Percentiles rank a stretch among this genome's conserved stretches.
phyloP scores from a whole-genome alignment of 1,284 basidiomycete genomes.

The Leccinum pachyderme region DNA sequence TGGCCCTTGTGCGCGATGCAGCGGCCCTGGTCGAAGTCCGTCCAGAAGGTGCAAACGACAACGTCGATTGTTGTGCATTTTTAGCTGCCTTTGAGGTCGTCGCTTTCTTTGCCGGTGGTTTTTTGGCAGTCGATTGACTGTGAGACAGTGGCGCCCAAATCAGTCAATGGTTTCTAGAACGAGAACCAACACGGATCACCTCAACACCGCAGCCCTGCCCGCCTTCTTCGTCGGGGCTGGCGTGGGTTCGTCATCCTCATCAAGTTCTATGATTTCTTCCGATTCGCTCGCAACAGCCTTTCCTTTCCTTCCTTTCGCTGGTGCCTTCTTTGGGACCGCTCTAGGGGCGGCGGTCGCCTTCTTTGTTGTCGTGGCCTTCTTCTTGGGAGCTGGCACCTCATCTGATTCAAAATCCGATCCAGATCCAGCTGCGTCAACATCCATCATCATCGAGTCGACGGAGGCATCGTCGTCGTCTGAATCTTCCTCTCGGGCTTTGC shows the following conservation, averaged over 20 bases:
- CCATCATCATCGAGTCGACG: conserved; percentile 81
- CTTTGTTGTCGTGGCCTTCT: conserved; percentile 43
- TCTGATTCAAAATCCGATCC: conserved; percentile 51
- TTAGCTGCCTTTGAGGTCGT: conserved; percentile 39
- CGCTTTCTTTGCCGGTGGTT: conserved; percentile 54
- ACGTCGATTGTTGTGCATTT: conserved; percentile 40
- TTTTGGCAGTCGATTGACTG: conserved; percentile 23
- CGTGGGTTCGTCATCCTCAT: conserved; percentile 51
- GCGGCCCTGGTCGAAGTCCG: conserved; percentile 54
- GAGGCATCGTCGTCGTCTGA: conserved; percentile 53
- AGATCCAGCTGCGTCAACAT: conserved; percentile 50
- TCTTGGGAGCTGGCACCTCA: conserved; percentile 43
- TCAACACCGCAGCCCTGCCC: conserved; percentile 64
- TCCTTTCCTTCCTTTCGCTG: conserved; percentile 39
- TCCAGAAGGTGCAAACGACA: conserved; percentile 63
- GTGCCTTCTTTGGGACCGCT: conserved; percentile 44
- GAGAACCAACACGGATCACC: conserved; percentile 38
- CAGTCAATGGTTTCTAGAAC: background rate
- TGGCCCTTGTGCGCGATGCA: conserved; percentile 56
- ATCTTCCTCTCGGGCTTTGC: conserved; percentile 48
- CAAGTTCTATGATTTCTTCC: conserved; percentile 49
- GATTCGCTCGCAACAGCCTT: conserved; percentile 45
- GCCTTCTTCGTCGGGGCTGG: conserved; percentile 51
- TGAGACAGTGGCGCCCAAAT: background rate
- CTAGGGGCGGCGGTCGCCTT: conserved; percentile 31